Base-by-base conservation (phyloP, 2,329 filamentous ascomycete species). In the Neophaeococcomyces aloes region DNA sequence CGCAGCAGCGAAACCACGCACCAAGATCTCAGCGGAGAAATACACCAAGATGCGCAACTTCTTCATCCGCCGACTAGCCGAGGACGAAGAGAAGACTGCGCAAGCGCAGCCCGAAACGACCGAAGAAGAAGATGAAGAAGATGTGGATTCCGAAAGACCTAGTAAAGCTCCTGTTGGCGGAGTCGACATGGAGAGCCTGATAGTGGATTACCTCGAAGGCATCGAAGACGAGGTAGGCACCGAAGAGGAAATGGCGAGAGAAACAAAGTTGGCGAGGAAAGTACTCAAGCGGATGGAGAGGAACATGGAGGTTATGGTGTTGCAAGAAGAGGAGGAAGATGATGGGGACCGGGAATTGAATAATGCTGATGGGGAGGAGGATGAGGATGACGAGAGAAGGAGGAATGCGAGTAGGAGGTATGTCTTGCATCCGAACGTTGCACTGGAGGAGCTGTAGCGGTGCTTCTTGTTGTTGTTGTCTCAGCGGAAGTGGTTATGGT, bases 201-300 rank as follows among this genome's bases (percentile, higher is more conserved):
- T 93, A 25, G 68, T 85, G 39, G 94, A 87, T 86, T 98, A 94
- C 61, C 72, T 96, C 17, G 89, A 96, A 66, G 81, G 89, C 64
- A 83, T 84, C 56, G 91, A 98, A 62, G 76, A 79, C 14, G 83
- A 93, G 58, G 67, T 98, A 47, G 74, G 83, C 29, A 82, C 70
- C 32, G 81, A 93, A 62, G 86, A 94, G 44, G 86, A 88, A 54
- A 74, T 94, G 57, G 75, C 88, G 59, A 70, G 68, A 13, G 87
- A 96, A 66, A 75, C 78, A 59, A 70, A 70, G 2, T 66, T 94
- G 44, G 82, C 81, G 11, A 76, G 70, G 59, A 91, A 94, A 75
- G 89, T 98, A 42, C 66, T 98, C 54, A 94, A 85, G 74, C 82
- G 86, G 64, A 93, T 96, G 82, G 83, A 95, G 59, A 95, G 91